Percentiles rank a stretch among this genome's conserved stretches.
These are phyloP conservation scores for Sugiyamaella americana DNA, from an alignment of 805 yeast genomes.

Conservation along the genomic window DNA sequence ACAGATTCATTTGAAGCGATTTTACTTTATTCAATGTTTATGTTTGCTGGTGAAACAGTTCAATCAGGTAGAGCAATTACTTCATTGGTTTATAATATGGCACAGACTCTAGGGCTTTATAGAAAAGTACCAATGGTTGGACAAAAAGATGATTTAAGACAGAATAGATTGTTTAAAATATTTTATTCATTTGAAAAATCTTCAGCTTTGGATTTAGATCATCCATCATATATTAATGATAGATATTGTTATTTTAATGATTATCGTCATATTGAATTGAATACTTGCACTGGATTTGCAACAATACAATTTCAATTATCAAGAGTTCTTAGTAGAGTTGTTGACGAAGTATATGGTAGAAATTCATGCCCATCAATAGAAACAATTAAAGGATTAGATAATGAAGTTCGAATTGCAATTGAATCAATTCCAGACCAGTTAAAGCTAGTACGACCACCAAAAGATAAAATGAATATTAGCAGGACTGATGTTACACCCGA, in stretches of 20 bases:
- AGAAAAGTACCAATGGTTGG: not conserved
- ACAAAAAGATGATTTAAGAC: not conserved
- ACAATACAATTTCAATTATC: not conserved
- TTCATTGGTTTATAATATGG: conserved; percentile 1
- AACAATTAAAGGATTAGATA: not conserved
- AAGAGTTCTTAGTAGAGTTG: not conserved
- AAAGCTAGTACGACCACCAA: not conserved
- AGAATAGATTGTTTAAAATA: not conserved
- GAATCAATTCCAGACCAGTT: not conserved
- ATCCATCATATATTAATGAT: conserved; percentile 6
- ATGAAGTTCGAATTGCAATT: not conserved
- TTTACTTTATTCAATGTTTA: conserved; percentile 3
- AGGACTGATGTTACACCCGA: not conserved
- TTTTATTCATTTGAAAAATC: conserved; percentile 5
- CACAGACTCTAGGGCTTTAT: not conserved
- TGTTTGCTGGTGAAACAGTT: conserved; percentile 6
- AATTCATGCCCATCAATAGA: not conserved
- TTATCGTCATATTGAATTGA: not conserved
- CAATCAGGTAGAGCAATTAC: not conserved
- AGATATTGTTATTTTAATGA: not conserved
- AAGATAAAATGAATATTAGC: no score
- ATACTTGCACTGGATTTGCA: not conserved
- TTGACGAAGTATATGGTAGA: not conserved
- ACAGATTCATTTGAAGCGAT: not conserved
- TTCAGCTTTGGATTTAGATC: conserved; percentile 2